These are phyloP conservation scores for Rhodotorula sp. DNA, from an alignment of 1,284 basidiomycete species.

Conservation along the genomic window DNA sequence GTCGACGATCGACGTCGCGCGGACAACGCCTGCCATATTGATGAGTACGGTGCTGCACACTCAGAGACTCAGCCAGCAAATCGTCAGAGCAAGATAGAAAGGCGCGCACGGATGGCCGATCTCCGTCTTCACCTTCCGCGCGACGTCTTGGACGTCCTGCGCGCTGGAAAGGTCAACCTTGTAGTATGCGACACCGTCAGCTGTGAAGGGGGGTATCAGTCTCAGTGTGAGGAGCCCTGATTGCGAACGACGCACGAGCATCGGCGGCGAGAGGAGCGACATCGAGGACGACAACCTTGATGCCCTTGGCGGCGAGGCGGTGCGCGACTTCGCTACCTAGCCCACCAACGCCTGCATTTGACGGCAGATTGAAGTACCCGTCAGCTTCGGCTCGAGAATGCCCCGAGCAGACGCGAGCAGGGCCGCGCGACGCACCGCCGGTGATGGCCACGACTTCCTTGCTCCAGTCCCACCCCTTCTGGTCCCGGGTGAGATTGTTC, in stretches of 20 bases:
- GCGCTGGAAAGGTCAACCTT: slow-evolving; percentile 87
- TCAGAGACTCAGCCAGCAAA: not conserved
- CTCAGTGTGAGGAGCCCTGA: not conserved
- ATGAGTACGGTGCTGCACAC: slow-evolving; percentile 74
- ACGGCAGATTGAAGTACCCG: too few relatives aligned
- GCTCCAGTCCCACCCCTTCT: slow-evolving; percentile 16
- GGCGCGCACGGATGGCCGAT: slow-evolving; percentile 53
- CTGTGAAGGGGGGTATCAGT: slow-evolving; percentile 46
- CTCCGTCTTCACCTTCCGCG: slow-evolving; percentile 71
- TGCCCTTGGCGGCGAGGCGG: slow-evolving; percentile 75
- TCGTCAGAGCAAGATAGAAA: slow-evolving; percentile 21
- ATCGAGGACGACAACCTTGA: slow-evolving; percentile 82
- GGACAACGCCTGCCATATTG: slow-evolving; percentile 95
- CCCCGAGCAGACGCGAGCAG: not conserved
- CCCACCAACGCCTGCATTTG: slow-evolving; percentile 71
- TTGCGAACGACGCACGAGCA: slow-evolving; percentile 26
- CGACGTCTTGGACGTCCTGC: slow-evolving; percentile 72
- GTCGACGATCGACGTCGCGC: slow-evolving; percentile 82
- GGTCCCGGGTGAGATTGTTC: slow-evolving; percentile 20
- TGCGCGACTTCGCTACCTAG: slow-evolving; percentile 82
- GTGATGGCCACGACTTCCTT: slow-evolving; percentile 77
- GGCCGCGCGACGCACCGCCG: slow-evolving; percentile 63
- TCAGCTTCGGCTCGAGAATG: slow-evolving; percentile 13
- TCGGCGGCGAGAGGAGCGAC: slow-evolving; percentile 49
- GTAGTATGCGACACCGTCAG: slow-evolving; percentile 71